Evolutionary conservation across 2,329 filamentous ascomycete genomes (phyloP).

Genomic region (Arthrobotrys megalospora): DNA sequence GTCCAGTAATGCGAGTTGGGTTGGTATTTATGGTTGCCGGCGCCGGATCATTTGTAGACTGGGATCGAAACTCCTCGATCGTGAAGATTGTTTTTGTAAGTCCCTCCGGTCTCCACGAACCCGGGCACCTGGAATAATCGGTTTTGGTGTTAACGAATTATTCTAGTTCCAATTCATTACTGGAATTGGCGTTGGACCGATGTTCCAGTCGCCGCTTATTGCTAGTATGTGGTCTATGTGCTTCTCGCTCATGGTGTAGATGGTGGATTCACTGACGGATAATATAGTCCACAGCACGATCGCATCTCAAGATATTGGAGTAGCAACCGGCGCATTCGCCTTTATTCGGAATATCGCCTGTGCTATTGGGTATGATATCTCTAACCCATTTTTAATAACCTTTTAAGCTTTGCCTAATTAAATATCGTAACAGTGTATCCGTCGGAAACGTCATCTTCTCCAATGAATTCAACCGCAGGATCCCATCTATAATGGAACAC

Average conservation of each 20-base stretch:
- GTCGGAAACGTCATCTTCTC: slow-evolving; percentile 84
- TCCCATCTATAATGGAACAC: slow-evolving; percentile 69
- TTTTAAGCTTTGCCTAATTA: not conserved
- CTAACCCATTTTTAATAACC: not conserved
- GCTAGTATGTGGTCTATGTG: slow-evolving; percentile 49
- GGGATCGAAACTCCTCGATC: slow-evolving; percentile 73
- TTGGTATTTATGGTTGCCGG: slow-evolving; percentile 76
- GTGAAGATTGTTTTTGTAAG: slow-evolving; percentile 73
- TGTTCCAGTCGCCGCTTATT: slow-evolving; percentile 64
- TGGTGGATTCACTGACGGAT: not conserved
- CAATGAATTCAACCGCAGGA: slow-evolving; percentile 77
- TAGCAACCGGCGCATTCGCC: slow-evolving; percentile 75
- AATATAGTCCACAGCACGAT: slow-evolving; percentile 74
- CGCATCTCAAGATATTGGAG: slow-evolving; percentile 74
- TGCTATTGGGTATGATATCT: slow-evolving; percentile 67
- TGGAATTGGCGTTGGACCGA: slow-evolving; percentile 63
- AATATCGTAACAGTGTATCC: slow-evolving; percentile 66
- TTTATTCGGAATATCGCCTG: slow-evolving; percentile 75
- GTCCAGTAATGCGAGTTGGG: slow-evolving; percentile 72
- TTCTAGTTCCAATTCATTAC: slow-evolving; percentile 62
- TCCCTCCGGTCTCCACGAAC: slow-evolving; percentile 67
- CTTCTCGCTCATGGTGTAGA: not conserved
- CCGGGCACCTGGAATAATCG: not conserved
- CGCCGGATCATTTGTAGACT: slow-evolving; percentile 76
- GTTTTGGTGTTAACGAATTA: not conserved